A percentile compares a stretch with the other conserved stretches of the same genome.
These are phyloP conservation scores for Erodium moschatum DNA, from an alignment of 441 rosid genomes.

Conservation along the genomic window DNA sequence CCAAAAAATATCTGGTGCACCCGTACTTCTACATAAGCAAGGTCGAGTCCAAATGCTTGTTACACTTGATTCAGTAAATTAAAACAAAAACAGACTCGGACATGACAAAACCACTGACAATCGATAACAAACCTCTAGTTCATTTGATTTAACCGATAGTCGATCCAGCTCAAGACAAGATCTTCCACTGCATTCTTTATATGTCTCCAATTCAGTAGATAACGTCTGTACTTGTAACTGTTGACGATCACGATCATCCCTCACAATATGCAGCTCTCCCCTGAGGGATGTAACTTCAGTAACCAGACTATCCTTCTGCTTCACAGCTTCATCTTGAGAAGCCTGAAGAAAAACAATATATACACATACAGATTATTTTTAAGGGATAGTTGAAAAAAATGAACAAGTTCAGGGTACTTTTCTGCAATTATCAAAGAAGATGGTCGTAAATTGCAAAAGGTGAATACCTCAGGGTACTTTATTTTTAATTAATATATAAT, in stretches of 20 bases:
- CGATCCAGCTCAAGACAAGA: slow-evolving; percentile 23
- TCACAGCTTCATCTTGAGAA: slow-evolving; percentile 40
- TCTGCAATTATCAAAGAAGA: no score
- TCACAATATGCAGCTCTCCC: slow-evolving; percentile 38
- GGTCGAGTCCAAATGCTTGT: no score
- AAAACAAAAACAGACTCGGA: no score
- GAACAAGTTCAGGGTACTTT: no score
- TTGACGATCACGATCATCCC: slow-evolving; percentile 43
- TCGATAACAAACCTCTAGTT: slow-evolving; percentile 36
- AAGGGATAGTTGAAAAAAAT: no score
- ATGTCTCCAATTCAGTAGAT: slow-evolving; percentile 35
- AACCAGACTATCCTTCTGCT: slow-evolving; percentile 39
- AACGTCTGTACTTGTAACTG: slow-evolving; percentile 29
- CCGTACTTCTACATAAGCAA: no score
- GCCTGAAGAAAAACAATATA: slow-evolving; percentile 20
- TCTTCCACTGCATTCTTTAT: slow-evolving; percentile 31
- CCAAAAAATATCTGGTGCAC: no score
- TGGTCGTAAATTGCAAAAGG: no score
- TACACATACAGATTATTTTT: neutral
- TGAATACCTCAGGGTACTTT: no score
- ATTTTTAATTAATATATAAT: no score
- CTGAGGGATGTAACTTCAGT: slow-evolving; percentile 42
- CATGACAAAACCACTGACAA: neutral
- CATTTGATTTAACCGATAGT: slow-evolving; percentile 34
- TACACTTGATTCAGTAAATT: no score